A percentile compares a stretch with the other conserved stretches of the same genome.
Conservation (phyloP, 345 rosid genomes). For the Eucalyptus virginea region DNA sequence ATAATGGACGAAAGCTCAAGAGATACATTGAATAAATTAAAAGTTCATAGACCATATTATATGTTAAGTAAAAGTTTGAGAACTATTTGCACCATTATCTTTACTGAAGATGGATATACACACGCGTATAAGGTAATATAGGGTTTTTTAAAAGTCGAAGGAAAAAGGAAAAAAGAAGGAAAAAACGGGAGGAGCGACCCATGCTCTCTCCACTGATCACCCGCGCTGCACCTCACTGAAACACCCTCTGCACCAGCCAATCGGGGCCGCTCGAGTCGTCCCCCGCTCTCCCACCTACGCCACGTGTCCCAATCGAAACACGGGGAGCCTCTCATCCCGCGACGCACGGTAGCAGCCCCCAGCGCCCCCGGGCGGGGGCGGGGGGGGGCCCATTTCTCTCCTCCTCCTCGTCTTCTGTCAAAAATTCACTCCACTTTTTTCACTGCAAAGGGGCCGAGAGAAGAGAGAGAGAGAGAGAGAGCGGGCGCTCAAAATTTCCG, state of each 20-base stretch:
- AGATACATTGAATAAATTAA: too few species aligned
- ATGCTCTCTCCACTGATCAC: background rate
- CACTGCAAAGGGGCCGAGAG: background rate
- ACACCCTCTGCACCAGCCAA: background rate
- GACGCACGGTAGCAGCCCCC: background rate
- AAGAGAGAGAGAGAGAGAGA: background rate
- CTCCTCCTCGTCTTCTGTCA: background rate
- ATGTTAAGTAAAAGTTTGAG: too few species aligned
- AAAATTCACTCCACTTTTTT: background rate
- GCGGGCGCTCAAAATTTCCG: background rate
- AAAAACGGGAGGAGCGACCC: background rate
- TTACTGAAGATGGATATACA: background rate
- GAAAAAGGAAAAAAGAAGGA: too few species aligned
- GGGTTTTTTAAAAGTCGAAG: background rate
- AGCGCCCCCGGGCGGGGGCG: too few species aligned
- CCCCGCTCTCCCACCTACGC: background rate
- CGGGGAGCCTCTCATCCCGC: background rate
- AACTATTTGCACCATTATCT: fast-evolving
- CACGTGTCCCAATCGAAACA: background rate
- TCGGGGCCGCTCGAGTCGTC: background rate
- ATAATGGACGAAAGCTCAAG: too few species aligned
- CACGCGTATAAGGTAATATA: background rate
- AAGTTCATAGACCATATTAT: fast-evolving
- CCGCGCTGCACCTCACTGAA: background rate
- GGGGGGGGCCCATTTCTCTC: too few species aligned